phyloP scores from a whole-genome alignment of 192 early-diverging fungal genomes.

The Diversispora eburnea region DNA sequence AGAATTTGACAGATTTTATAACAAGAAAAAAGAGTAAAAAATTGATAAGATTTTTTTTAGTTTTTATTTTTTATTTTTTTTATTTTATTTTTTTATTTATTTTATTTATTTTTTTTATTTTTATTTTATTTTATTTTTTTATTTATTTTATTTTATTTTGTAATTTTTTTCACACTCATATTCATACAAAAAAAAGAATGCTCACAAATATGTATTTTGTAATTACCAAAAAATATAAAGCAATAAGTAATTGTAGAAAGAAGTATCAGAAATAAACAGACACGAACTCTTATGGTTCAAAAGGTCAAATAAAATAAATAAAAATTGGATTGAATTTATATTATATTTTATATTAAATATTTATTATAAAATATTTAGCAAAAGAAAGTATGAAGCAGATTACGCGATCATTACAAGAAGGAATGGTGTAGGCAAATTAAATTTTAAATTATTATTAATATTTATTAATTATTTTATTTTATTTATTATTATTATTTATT shows the following conservation, averaged over 20 bases:
- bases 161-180: neutral
- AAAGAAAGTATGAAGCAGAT: constrained; percentile 44
- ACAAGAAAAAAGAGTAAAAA: constrained; percentile 59
- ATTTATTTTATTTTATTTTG: no score
- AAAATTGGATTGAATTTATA: neutral
- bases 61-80: neutral
- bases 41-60: constrained; percentile 36
- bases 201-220: neutral
- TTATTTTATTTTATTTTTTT: neutral
- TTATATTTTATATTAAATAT: neutral
- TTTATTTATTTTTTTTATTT: no score
- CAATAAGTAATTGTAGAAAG: constrained; percentile 48
- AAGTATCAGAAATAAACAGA: constrained; percentile 50
- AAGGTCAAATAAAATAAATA: constrained; percentile 33
- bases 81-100: no score
- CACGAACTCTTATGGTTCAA: constrained; percentile 40
- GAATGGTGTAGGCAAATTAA: constrained; percentile 29
- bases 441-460: neutral
- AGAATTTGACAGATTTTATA: constrained; percentile 61
- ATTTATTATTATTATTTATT: neutral
- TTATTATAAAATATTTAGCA: constrained; percentile 29
- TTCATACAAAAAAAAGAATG: neutral
- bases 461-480: neutral
- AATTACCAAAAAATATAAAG: constrained; percentile 33
- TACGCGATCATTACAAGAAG: constrained; percentile 33